Percentiles rank a stretch among this genome's conserved stretches.
Conservation (phyloP, 2,329 filamentous ascomycete species). For the Cercospora sojina region DNA sequence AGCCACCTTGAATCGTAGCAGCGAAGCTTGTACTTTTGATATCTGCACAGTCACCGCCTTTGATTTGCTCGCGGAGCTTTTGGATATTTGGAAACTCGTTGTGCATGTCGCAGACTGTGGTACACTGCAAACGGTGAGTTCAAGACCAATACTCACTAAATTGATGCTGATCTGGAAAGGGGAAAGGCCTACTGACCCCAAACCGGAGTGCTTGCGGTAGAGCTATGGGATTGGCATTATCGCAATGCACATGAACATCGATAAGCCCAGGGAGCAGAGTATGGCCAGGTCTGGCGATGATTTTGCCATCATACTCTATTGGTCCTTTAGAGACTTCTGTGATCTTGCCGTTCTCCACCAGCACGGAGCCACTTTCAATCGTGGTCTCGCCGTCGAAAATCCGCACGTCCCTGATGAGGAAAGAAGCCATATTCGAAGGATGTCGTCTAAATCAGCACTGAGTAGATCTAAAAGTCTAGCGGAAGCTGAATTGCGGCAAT, state of each 20-base stretch:
- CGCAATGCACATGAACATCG: conserved; percentile 52
- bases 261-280: conserved; percentile 54
- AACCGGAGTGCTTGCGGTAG: conserved; percentile 50
- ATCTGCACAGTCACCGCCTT: conserved; percentile 44
- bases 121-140: conserved; percentile 27
- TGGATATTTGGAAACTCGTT: conserved; percentile 40
- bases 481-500: no score
- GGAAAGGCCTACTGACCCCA: conserved; percentile 38
- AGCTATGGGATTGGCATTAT: conserved; percentile 42
- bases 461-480: no score
- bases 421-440: conserved; percentile 32
- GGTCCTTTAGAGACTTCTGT: conserved; percentile 23
- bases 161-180: no score
- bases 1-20: conserved; percentile 54
- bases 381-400: conserved; percentile 50
- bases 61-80: conserved; percentile 34
- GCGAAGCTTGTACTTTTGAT: conserved; percentile 52
- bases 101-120: conserved; percentile 51
- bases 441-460: background rate
- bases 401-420: conserved; percentile 46
- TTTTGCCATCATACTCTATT: conserved; percentile 28
- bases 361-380: conserved; percentile 44
- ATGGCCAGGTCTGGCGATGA: conserved; percentile 47
- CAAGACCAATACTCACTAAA: background rate
- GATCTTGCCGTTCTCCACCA: conserved; percentile 47